A percentile compares a stretch with the other conserved stretches of the same genome.
Evolutionary conservation across 768 basidiomycete species (phyloP).

Genomic region (Termitomyces sp.): DNA sequence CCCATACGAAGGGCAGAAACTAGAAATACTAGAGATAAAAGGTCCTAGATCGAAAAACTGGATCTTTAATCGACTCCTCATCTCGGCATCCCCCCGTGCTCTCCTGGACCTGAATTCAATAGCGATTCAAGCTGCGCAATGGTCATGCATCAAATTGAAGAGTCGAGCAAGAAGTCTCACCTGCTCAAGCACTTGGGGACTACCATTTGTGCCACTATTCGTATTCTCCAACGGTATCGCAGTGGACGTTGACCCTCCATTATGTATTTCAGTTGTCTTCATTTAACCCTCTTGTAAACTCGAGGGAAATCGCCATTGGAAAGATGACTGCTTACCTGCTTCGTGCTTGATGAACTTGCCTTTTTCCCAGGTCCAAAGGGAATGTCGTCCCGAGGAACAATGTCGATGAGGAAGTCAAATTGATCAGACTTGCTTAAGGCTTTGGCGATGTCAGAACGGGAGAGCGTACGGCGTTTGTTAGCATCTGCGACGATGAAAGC

Average conservation of each 20-base stretch:
- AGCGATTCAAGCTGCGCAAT: conserved; percentile 16
- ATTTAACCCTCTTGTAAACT: background rate
- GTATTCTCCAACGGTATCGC: conserved; percentile 4
- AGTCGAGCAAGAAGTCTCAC: conserved; percentile 6
- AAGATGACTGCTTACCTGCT: conserved; percentile 12
- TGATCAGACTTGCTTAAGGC: conserved; percentile 91
- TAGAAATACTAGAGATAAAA: background rate
- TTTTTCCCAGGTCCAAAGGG: conserved; percentile 27
- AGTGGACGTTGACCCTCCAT: conserved; percentile 5
- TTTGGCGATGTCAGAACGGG: conserved; percentile 89
- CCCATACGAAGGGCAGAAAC: background rate
- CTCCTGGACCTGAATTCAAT: conserved; percentile 14
- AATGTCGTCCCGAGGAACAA: conserved; percentile 82
- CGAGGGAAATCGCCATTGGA: background rate
- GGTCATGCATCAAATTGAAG: background rate
- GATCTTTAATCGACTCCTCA: background rate
- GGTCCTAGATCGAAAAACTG: background rate
- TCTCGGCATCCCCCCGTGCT: conserved; percentile 11
- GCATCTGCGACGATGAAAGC: conserved; percentile 95
- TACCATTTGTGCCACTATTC: background rate
- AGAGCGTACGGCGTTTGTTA: conserved; percentile 93
- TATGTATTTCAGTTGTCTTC: conserved; percentile 2
- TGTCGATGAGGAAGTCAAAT: conserved; percentile 97
- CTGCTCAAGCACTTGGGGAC: conserved; percentile 18
- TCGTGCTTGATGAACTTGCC: conserved; percentile 6